Evolutionary conservation across 2,329 filamentous ascomycete species (phyloP), one percentile per base, ranked within the genome.

Genomic region (Boeremia lycopersici): DNA sequence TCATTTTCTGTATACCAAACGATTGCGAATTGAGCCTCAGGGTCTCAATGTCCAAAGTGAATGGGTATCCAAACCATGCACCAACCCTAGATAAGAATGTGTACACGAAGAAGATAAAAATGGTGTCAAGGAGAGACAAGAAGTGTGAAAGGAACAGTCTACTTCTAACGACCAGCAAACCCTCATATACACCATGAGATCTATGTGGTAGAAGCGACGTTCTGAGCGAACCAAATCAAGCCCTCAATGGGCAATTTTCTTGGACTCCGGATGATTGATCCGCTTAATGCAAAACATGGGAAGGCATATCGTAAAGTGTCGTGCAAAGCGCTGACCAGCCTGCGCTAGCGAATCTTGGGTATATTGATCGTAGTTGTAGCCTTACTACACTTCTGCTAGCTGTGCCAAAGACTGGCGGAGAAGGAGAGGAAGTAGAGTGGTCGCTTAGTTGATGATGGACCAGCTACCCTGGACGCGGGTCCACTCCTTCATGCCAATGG

Each of bases 251-350:
- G 50, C 45, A 26, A 30, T 60, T 61, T 63, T 67, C 56, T 57
- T 53, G 57, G 58, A 65, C 63, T 61, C 62, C 59, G 56, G 47
- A 57, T 57, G 44, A 50, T 64, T 41, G 62, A 63, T 61, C 59
- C 64, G 63, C 62, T 65, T 63, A 59, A 55, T 54, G 52, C 58
- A 60, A 62, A 61, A 64, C 48, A 63, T 45, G 31, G 29, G 31
- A 58, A 60, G 48, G 53, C 48, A 57, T 55, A 55, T 71, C 69
- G 61, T 72, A 60, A 71, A 60, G 56, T 62, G 67, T 74, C 72
- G 68, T 74, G 69, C 70, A 73, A 72, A 74, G 72, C 72, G 72
- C 72, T 73, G 71, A 73, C 70, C 68, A 61, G 72, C 66, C 69
- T 69, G 72, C 72, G 72, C 71, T 73, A 74, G 71, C 70, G 57